Evolutionary conservation across 2,329 filamentous ascomycete genomes (phyloP), one percentile per base, ranked within the genome.

Genomic region (Hirsutella minnesotensis): DNA sequence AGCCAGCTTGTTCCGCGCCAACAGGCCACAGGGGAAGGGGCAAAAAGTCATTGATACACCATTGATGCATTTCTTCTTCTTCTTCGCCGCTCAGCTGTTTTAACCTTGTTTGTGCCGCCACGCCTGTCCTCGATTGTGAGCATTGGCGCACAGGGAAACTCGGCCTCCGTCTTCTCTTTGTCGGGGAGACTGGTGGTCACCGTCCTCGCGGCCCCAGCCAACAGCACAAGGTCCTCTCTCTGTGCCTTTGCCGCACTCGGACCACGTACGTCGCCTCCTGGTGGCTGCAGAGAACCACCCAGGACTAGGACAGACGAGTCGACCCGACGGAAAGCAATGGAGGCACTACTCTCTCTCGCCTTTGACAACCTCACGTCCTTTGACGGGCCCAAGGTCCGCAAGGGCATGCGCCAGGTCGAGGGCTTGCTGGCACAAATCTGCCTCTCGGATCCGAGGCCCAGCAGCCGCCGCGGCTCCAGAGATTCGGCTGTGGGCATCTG

Each of bases 281-380:
- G n/a, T n/a, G n/a, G n/a, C n/a, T n/a, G n/a, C n/a, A n/a, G n/a
- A n/a, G 27, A 29, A 7, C 7, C 27, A 13, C 7, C 27, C 10
- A 31, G 12, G 15, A 33, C 31, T 5, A 16, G 31, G 31, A n/a
- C 33, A 35, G 9, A 18, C n/a, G n/a, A n/a, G n/a, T n/a, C n/a
- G n/a, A n/a, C n/a, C n/a, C n/a, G n/a, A n/a, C n/a, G n/a, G n/a
- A 18, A n/a, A n/a, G 33, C 33, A 27, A 96, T 96, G 92, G 92
- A 96, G 69, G 80, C 85, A 41, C 76, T 96, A 22, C 73, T 96
- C 44, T 94, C 87, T 37, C 80, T 94, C 60, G 88, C 90, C 47
- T 96, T 96, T 65, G 89, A 95, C 69, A 94, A 94, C 65, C 82
- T 95, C 51, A 94, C 89, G 47, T 95, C 89, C 39, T 89, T 89